Base-by-base conservation (phyloP, 2,329 filamentous ascomycete species). In the Coleophoma crateriformis region DNA sequence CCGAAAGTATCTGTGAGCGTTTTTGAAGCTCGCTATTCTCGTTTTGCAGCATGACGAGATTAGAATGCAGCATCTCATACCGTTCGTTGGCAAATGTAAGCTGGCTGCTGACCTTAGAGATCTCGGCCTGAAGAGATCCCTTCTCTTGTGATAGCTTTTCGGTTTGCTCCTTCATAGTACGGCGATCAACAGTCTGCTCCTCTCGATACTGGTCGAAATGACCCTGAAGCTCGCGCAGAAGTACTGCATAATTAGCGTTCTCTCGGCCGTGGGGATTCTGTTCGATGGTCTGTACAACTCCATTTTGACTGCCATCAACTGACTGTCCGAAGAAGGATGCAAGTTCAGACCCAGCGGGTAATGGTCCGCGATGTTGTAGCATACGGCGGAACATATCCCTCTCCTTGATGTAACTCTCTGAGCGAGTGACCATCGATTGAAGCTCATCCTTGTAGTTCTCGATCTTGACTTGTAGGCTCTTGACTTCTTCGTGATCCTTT, bases 331-430 rank as follows among this genome's bases (percentile, higher is more conserved):
- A 84, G 45, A 84, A 75, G 1, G 84, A 84, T 14, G 79, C 77
- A 39, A 86, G 73, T 52, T 90, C 85, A 12, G 65, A 79, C 64
- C 63, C 78, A 62, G 63, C 75, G 65, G 70, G 84, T 68, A 78
- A 51, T 50, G 82, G 79, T 15, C 82, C 81, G 50, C 83, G 78
- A 54, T 94, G 88, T 58, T 92, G 88, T 32, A 96, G 79, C 74
- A 97, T 91, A 47, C 91, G 90, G 19, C 92, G 85, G 84, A 96
- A 97, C 82, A 96, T 96, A 65, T 99, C 92, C 54, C 94, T 85
- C 71, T 99, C 94, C 61, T 90, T 89, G 65, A 94, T 90, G 67
- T 95, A 96, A 66, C 89, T 95, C 72, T 96, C 89, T 55, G 90
- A 88, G 50, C 91, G 88, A 32, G 87, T 83, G 40, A 87, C 82